Conservation (phyloP, 1,284 basidiomycete species). For the Sanghuangporus weigelae region DNA sequence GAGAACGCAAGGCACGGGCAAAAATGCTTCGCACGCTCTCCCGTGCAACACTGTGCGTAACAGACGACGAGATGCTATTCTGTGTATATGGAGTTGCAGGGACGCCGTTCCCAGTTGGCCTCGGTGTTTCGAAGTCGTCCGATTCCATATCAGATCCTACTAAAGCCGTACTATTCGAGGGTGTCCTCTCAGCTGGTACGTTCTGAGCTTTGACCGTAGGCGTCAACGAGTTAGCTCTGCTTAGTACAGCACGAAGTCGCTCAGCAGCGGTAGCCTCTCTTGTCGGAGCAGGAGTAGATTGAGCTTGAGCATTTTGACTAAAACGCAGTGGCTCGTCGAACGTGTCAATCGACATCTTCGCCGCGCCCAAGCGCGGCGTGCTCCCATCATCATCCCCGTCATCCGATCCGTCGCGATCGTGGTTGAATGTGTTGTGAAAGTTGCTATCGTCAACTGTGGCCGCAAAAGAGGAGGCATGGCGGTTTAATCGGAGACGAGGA, state of each 20-base stretch:
- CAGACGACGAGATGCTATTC: constrained; percentile 29
- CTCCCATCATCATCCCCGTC: constrained; percentile 32
- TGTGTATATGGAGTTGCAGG: constrained; percentile 3
- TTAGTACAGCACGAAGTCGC: constrained; percentile 52
- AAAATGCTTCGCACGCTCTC: constrained; percentile 60
- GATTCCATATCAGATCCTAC: constrained; percentile 56
- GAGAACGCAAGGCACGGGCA: constrained; percentile 52
- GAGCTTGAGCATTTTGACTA: constrained; percentile 22
- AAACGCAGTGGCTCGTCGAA: constrained; percentile 32
- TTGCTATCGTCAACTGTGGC: constrained; percentile 17
- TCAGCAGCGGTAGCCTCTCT: constrained; percentile 41
- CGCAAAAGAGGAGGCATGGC: constrained; percentile 26
- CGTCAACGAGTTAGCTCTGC: constrained; percentile 27
- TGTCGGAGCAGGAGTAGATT: constrained; percentile 16
- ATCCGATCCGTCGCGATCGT: constrained; percentile 15
- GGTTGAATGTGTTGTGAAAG: constrained; percentile 11
- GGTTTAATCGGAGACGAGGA: constrained; percentile 24
- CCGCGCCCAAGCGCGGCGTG: constrained; percentile 28
- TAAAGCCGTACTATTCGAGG: constrained; percentile 38
- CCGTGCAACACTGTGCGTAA: constrained; percentile 44
- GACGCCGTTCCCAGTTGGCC: background rate
- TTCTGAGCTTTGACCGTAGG: background rate
- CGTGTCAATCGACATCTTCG: constrained; percentile 32
- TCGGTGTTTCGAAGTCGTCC: constrained; percentile 10
- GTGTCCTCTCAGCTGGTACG: background rate